Evolutionary conservation across 495 filamentous ascomycete species (phyloP).

Genomic region (Chaetomidium leptoderma): DNA sequence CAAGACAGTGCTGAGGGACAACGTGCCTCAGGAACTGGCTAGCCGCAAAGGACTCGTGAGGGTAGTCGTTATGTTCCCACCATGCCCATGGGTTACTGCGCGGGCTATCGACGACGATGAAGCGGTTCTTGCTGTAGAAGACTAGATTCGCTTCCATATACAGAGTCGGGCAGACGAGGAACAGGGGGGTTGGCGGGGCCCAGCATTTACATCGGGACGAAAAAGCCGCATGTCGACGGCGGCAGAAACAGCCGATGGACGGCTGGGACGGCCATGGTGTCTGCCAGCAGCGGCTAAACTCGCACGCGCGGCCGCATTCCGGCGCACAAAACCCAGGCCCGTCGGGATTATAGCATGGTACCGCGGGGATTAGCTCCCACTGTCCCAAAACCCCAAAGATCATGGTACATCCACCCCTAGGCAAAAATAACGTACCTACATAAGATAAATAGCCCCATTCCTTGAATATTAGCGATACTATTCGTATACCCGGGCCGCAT

Average conservation of each 20-base stretch:
- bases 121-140: constrained; percentile 8
- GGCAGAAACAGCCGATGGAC: constrained; percentile 12
- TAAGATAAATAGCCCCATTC: too few species aligned
- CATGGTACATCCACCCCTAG: too few species aligned
- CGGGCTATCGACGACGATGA: constrained; percentile 4
- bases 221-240: not conserved
- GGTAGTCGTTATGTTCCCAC: not conserved
- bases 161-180: constrained; percentile 8
- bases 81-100: not conserved
- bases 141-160: not conserved
- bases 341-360: not conserved
- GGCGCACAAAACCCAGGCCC: not conserved
- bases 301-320: not conserved
- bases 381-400: too few species aligned
- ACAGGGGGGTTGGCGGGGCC: constrained; percentile 2
- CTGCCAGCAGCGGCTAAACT: constrained; percentile 2
- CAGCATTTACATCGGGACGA: constrained; percentile 8
- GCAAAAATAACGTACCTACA: too few species aligned
- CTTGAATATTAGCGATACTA: too few species aligned
- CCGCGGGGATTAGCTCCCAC: too few species aligned
- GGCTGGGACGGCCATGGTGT: not conserved
- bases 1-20: constrained; percentile 1
- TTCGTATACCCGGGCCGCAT: too few species aligned
- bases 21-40: constrained; percentile 8
- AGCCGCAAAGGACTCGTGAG: not conserved